These are phyloP conservation scores for Picochlorum sp. DNA, from an alignment of 139 green algal genomes.

Conservation along the genomic window DNA sequence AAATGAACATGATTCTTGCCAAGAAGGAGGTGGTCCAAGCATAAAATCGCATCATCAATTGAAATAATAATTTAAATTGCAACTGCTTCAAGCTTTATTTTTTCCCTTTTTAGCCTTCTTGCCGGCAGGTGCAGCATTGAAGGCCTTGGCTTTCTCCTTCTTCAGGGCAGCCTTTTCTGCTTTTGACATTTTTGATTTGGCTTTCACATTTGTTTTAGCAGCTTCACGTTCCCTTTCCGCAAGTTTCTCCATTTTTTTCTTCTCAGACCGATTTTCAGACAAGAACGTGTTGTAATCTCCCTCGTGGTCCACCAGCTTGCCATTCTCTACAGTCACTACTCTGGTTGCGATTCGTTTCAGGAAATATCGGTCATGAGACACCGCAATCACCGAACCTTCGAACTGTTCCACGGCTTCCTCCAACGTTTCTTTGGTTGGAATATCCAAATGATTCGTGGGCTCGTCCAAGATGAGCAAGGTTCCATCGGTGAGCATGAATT, in stretches of 20 bases:
- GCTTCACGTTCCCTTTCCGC: constrained; percentile 52
- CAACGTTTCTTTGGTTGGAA: constrained; percentile 96
- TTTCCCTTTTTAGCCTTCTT: constrained; percentile 4
- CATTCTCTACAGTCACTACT: constrained; percentile 58
- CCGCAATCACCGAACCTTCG: constrained; percentile 86
- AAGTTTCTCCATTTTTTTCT: constrained; percentile 55
- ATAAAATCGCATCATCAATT: constrained; percentile 5
- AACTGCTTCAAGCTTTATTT: constrained; percentile 6
- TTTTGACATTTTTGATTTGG: constrained; percentile 87
- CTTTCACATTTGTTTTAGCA: constrained; percentile 72
- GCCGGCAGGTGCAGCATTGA: constrained; percentile 24
- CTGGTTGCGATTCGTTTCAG: constrained; percentile 86
- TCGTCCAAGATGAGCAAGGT: constrained; percentile 91
- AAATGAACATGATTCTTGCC: constrained; percentile 31
- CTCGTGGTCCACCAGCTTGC: constrained; percentile 76
- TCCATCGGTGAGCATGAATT: constrained; percentile 96
- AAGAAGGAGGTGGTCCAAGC: constrained; percentile 11
- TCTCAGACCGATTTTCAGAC: constrained; percentile 62
- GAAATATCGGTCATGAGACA: constrained; percentile 98
- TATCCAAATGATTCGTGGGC: constrained; percentile 99
- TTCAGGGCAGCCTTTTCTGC: constrained; percentile 73
- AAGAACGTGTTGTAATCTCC: constrained; percentile 90
- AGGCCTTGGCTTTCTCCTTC: constrained; percentile 76
- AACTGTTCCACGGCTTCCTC: constrained; percentile 89
- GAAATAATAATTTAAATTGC: constrained; percentile 5